Evolutionary conservation across 495 filamentous ascomycete species (phyloP), one percentile per base, ranked within the genome.

Genomic region (Hypoxylon perforatum): DNA sequence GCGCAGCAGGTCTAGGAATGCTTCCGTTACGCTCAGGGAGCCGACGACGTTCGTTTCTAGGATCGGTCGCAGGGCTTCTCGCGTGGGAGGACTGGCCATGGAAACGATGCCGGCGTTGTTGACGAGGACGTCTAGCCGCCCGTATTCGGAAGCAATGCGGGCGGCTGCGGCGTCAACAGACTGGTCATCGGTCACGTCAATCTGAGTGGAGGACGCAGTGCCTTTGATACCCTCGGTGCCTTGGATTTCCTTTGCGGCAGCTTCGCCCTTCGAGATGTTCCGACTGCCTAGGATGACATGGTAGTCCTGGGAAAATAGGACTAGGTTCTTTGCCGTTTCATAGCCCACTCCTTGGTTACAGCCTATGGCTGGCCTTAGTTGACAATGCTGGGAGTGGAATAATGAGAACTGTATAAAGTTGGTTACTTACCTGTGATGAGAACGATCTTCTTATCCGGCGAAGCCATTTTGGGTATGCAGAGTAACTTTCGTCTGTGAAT

Each of bases 311-410:
- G 73, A 73, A n/a, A 62, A 47, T 18, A 71, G 45, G 17, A 72
- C 61, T 11, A 84, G 69, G 19, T 74, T 71, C 33, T 72, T 70
- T 11, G 75, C 77, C 0, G 75, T 74, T 35, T 73, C 78, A 48
- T 77, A 78, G 15, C 82, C 80, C 46, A 85, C 76, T 7, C 83
- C 81, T 60, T 76, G 73, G 66, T 84, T 85, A 11, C 73, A 79
- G 17, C 82, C 81, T 69, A 19, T 28, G 42, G 5, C 25, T n/a
- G 19, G 28, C 8, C 0, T 63, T 44, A 63, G 51, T 10, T 38
- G 14, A 4, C 35, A 28, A 28, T 28, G 7, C 25, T 28, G 25
- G 35, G 14, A 38, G 35, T 38, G n/a, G n/a, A n/a, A 38, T 2
- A 38, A 11, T 3, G 25, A 28, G 12, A 3, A 3, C 12, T 10